phyloP scores from a whole-genome alignment of 2,329 filamentous ascomycete species.

The Aureobasidium sp. region DNA sequence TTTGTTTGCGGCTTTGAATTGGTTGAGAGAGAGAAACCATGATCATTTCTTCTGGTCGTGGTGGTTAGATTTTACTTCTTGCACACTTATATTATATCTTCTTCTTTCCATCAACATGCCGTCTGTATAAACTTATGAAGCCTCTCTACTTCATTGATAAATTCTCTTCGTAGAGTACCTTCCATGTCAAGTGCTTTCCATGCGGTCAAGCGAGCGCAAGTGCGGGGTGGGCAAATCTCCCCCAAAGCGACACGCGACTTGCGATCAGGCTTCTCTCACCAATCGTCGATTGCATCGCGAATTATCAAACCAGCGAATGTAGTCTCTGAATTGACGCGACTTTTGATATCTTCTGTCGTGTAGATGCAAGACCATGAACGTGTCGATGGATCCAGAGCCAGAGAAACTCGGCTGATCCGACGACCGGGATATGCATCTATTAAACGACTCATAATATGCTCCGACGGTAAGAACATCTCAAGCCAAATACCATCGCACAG shows the following conservation, averaged over 20 bases:
- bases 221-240: not conserved
- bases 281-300: not conserved
- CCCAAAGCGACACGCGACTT: not conserved
- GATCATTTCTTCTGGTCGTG: not conserved
- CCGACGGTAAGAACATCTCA: constrained; percentile 28
- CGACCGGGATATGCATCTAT: constrained; percentile 5
- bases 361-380: constrained; percentile 5
- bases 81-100: not conserved
- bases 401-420: constrained; percentile 9
- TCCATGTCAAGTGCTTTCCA: not conserved
- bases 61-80: constrained; percentile 2
- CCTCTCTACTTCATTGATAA: too few relatives aligned
- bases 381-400: not conserved
- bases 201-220: not conserved
- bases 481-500: not conserved
- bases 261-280: not conserved
- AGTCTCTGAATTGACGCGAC: not conserved
- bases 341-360: not conserved
- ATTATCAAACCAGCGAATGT: not conserved
- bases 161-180: too few relatives aligned
- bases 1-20: not conserved
- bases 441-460: constrained; percentile 30
- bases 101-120: not conserved
- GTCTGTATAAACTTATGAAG: not conserved
- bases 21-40: not conserved